Conservation (phyloP, 1,139 yeast species). For the Blastobotrys proliferans region DNA sequence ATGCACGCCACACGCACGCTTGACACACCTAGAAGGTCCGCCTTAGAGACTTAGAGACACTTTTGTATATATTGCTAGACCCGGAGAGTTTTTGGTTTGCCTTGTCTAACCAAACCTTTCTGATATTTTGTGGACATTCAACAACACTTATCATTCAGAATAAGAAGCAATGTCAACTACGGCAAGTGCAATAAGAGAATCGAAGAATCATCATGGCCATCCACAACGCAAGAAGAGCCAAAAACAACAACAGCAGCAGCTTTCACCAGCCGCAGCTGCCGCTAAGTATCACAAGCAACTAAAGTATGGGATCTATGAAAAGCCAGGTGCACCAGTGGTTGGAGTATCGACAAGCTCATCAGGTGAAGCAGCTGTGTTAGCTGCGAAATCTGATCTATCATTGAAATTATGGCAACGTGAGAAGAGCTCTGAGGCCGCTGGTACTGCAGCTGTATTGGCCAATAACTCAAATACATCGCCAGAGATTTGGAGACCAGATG, state of each 20-base stretch:
- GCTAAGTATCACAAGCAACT: slow-evolving; percentile 61
- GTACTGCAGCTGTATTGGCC: slow-evolving; percentile 39
- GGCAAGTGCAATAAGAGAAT: neutral
- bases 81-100: no score
- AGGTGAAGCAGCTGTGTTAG: slow-evolving; percentile 37
- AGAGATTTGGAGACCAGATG: slow-evolving; percentile 33
- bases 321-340: slow-evolving; percentile 63
- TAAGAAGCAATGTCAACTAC: no score
- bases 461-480: slow-evolving; percentile 28
- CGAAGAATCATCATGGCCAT: neutral
- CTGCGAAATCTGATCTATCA: slow-evolving; percentile 33
- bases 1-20: no score
- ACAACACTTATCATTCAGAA: no score
- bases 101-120: no score
- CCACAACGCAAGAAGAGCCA: neutral
- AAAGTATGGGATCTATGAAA: slow-evolving; percentile 67
- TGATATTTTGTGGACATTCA: no score
- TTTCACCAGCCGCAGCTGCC: slow-evolving; percentile 28
- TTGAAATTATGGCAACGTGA: slow-evolving; percentile 37
- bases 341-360: slow-evolving; percentile 52
- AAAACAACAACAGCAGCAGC: neutral
- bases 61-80: no score
- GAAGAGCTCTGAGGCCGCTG: slow-evolving; percentile 30
- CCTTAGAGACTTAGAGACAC: no score
- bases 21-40: no score